Conservation (phyloP, 495 filamentous ascomycete species). For the Penicillium cataractarum region DNA sequence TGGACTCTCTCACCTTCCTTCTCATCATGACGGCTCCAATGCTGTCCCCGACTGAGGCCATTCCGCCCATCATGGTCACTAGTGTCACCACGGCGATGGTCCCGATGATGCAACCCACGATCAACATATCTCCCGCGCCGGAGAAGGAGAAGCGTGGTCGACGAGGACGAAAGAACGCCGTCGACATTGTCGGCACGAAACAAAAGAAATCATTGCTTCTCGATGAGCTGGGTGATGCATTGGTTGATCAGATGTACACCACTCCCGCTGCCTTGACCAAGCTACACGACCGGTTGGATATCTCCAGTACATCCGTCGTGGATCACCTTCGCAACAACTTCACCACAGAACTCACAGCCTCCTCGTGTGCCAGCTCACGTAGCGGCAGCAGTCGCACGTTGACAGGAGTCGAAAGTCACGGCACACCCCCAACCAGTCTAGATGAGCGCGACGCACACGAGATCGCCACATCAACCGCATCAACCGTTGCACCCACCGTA, state of each 20-base stretch:
- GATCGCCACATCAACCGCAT: neutral
- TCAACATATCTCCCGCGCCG: neutral
- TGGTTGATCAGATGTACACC: constrained; percentile 28
- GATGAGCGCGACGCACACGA: constrained; percentile 12
- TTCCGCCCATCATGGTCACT: constrained; percentile 20
- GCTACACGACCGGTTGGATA: neutral
- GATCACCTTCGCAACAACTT: constrained; percentile 27
- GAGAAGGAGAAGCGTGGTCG: constrained; percentile 25
- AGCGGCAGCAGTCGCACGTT: constrained; percentile 26
- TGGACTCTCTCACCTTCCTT: neutral
- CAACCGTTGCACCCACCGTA: neutral
- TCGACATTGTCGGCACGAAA: constrained; percentile 5
- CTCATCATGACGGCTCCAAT: neutral
- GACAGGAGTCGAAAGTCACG: constrained; percentile 10
- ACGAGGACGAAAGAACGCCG: constrained; percentile 11
- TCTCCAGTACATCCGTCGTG: constrained; percentile 16
- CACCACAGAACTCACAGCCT: neutral
- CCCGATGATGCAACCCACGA: neutral
- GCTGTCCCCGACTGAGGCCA: neutral
- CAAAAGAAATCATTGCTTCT: constrained; percentile 24
- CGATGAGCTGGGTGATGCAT: constrained; percentile 27
- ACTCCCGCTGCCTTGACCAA: neutral
- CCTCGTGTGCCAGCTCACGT: constrained; percentile 22
- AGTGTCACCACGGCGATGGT: neutral
- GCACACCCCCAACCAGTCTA: constrained; percentile 19